A percentile compares a stretch with the other conserved stretches of the same genome.
These are phyloP conservation scores for Leccinellum albellum DNA, from an alignment of 768 basidiomycete genomes.

Conservation along the genomic window DNA sequence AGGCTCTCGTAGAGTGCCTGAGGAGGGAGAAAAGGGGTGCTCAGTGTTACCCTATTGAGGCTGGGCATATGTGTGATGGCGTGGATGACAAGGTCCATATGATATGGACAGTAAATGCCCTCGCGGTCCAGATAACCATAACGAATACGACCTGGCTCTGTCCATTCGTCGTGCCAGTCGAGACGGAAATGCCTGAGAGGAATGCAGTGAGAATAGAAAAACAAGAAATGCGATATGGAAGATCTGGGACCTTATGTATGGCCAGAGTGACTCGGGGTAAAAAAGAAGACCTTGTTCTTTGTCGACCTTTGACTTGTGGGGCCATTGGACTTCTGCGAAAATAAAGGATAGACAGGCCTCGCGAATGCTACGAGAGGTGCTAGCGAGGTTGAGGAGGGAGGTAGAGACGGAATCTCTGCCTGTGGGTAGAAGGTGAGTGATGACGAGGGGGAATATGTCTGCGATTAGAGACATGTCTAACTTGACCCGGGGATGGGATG, in stretches of 20 bases:
- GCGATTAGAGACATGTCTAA: constrained; percentile 35
- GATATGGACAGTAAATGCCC: constrained; percentile 28
- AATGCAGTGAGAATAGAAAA: background rate
- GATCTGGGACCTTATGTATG: constrained; percentile 26
- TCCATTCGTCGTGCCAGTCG: constrained; percentile 37
- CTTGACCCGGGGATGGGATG: too few relatives aligned
- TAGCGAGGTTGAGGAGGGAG: constrained; percentile 23
- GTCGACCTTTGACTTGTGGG: constrained; percentile 28
- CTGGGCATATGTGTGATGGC: constrained; percentile 31
- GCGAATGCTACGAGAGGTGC: constrained; percentile 24
- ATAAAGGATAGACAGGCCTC: constrained; percentile 30
- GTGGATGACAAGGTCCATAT: constrained; percentile 23
- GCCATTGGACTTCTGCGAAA: constrained; percentile 33
- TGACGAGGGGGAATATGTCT: constrained; percentile 34
- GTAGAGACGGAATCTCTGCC: constrained; percentile 2
- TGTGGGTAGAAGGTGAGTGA: constrained; percentile 19
- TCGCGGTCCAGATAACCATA: constrained; percentile 31
- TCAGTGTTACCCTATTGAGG: constrained; percentile 26
- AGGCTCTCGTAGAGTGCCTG: constrained; percentile 28
- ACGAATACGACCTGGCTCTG: constrained; percentile 34
- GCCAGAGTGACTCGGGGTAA: constrained; percentile 29
- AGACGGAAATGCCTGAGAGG: constrained; percentile 28
- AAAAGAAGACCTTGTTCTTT: constrained; percentile 25
- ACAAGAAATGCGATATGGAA: background rate
- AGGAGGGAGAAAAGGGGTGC: constrained; percentile 32